phyloP scores from a whole-genome alignment of 371 early-diverging fungal genomes.

The Mucor circinelloides region DNA sequence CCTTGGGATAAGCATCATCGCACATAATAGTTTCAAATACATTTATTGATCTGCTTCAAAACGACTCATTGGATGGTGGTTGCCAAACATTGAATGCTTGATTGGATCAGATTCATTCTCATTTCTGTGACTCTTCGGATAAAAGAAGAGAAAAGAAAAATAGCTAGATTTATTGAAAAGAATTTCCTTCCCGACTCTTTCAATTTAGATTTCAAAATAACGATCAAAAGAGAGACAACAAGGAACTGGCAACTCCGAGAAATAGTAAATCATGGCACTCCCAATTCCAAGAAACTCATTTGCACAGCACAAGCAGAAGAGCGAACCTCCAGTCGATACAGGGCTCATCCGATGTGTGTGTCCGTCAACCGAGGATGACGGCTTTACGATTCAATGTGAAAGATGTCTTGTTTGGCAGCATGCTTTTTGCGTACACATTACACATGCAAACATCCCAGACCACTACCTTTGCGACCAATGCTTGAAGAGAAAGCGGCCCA shows the following conservation, averaged over 20 bases:
- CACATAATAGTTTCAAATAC: not conserved
- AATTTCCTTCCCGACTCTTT: not conserved
- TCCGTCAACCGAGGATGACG: conserved; percentile 93
- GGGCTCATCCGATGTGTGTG: conserved; percentile 97
- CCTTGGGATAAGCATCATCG: no score
- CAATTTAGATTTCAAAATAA: not conserved
- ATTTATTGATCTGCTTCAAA: no score
- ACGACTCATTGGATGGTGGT: no score
- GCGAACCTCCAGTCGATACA: not conserved
- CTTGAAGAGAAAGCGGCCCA: conserved; percentile 41
- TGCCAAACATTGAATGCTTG: not conserved
- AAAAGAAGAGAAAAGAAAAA: not conserved
- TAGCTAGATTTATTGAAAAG: not conserved
- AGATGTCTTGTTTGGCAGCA: conserved; percentile 96
- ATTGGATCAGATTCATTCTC: not conserved
- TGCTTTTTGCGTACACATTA: conserved; percentile 73
- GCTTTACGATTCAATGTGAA: conserved; percentile 98
- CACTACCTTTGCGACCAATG: conserved; percentile 87
- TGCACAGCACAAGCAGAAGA: not conserved
- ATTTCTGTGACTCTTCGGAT: not conserved
- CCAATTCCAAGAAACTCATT: not conserved
- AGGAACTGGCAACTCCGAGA: conserved; percentile 3
- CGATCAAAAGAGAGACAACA: not conserved
- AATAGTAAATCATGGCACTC: not conserved
- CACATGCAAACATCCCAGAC: conserved; percentile 51